Evolutionary conservation across 1,284 basidiomycete species (phyloP).

Genomic region (Tilletia walkeri): DNA sequence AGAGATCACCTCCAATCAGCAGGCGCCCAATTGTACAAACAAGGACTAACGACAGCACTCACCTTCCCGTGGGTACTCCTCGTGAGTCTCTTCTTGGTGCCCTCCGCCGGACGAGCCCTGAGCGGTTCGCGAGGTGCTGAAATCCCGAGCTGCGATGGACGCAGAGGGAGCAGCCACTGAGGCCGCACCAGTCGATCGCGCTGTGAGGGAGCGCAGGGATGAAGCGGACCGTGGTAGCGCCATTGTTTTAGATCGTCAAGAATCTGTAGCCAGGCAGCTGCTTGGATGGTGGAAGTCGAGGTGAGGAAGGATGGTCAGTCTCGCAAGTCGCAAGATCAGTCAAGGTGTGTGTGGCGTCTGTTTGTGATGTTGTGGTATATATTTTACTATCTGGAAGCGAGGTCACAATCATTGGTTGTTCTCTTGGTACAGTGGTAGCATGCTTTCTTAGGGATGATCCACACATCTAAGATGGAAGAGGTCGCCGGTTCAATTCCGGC

Average conservation of each 20-base stretch:
- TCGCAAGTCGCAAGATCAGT: too few relatives aligned
- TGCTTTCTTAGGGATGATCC: constrained; percentile 14
- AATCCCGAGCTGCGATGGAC: background rate
- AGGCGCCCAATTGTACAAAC: background rate
- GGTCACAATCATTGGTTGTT: background rate
- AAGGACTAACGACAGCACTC: background rate
- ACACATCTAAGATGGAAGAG: constrained; percentile 14
- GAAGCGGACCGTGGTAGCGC: constrained; percentile 4
- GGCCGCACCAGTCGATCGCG: background rate
- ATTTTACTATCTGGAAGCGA: too few relatives aligned
- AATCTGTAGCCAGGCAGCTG: too few relatives aligned
- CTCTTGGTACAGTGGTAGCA: constrained; percentile 16
- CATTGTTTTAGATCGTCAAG: background rate
- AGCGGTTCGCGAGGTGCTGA: background rate
- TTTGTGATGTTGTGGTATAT: too few relatives aligned
- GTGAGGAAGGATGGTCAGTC: too few relatives aligned
- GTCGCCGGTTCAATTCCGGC: constrained; percentile 1
- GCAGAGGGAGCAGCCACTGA: background rate
- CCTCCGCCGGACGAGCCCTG: background rate
- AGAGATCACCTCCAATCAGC: background rate
- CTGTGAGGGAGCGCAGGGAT: constrained; percentile 2
- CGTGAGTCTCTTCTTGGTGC: constrained; percentile 1
- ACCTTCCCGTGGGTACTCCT: constrained; percentile 13
- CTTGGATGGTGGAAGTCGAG: too few relatives aligned
- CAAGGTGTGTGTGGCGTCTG: too few relatives aligned